Conservation (phyloP, 129 eudicot genomes). For the Sambucus nigra region DNA sequence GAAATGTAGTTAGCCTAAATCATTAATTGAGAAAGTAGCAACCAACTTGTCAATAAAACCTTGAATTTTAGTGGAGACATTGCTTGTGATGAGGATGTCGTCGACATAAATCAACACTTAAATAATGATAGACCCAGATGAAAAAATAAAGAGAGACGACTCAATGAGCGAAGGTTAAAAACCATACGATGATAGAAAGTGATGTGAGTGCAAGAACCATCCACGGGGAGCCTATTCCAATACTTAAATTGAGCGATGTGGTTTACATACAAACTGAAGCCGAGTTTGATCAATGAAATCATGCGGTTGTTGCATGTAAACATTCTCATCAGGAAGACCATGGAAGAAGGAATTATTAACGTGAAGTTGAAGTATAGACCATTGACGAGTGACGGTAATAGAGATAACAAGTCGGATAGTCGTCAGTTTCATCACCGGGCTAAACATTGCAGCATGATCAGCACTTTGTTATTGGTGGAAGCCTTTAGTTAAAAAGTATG, state of each 20-base stretch:
- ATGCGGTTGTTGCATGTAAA: neutral
- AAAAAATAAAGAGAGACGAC: neutral
- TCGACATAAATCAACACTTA: neutral
- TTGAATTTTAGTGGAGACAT: neutral
- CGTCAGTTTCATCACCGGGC: too few relatives aligned
- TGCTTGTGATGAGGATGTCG: neutral
- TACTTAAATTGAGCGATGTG: neutral
- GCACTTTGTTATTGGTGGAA: too few relatives aligned
- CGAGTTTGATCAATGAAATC: neutral
- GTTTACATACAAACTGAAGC: neutral
- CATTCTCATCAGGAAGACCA: too few relatives aligned
- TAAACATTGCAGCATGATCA: too few relatives aligned
- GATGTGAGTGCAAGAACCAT: neutral
- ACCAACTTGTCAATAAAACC: neutral
- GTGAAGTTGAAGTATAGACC: too few relatives aligned
- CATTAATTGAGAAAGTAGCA: neutral
- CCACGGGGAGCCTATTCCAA: neutral
- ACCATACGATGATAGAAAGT: neutral
- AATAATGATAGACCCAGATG: neutral
- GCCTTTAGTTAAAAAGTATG: too few relatives aligned
- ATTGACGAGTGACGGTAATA: too few relatives aligned
- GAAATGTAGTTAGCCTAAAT: neutral
- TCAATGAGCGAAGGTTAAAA: neutral
- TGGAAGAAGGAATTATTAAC: too few relatives aligned
- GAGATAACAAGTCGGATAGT: too few relatives aligned